Evolutionary conservation across 345 rosid species (phyloP), one percentile per base, ranked within the genome.

Genomic region (Balakata baccata): DNA sequence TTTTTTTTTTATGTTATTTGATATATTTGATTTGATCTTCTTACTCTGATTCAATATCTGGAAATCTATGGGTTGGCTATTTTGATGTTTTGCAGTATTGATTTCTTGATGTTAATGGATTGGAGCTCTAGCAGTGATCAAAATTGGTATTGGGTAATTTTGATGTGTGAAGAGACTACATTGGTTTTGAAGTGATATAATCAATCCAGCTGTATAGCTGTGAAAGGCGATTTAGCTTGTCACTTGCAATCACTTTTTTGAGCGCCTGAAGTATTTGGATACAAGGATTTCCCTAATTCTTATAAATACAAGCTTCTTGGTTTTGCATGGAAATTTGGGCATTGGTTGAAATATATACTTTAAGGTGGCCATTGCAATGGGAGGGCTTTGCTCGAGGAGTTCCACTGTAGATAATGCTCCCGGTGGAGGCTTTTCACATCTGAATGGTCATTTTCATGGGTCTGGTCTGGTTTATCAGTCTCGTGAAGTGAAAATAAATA

Each of bases 311-410:
- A 71, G 77, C 53, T 64, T 62, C 68, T 73, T 66, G 61, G 79
- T 12, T 67, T 81, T 74, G 69, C 47, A 82, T 86, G 92, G 86
- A 72, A 80, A 80, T 68, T 70, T 81, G 80, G 67, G 29, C 66
- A 68, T 71, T 77, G 69, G 60, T 61, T 80, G 80, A 81, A 65
- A 20, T 9, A 16, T 74, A 13, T 62, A 58, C 39, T 66, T 71
- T 4, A 10, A 11, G 68, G 74, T 71, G 79, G 78, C 76, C 69
- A 63, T 45, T 62, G 63, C 76, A 71, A 95, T 95, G 98, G 99
- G 99, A 77, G 99, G 98, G 84, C 86, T 95, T 83, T 92, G 99
- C 89, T 92, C 99, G 78, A 89, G 94, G 94, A 88, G 94, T 77
- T 87, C 97, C 46, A 86, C 88, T 84, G 89, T 95, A 81, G 93